These are phyloP conservation scores for Jimgerdemannia flammicorona DNA, from an alignment of 192 early-diverging fungal species.

Conservation along the genomic window DNA sequence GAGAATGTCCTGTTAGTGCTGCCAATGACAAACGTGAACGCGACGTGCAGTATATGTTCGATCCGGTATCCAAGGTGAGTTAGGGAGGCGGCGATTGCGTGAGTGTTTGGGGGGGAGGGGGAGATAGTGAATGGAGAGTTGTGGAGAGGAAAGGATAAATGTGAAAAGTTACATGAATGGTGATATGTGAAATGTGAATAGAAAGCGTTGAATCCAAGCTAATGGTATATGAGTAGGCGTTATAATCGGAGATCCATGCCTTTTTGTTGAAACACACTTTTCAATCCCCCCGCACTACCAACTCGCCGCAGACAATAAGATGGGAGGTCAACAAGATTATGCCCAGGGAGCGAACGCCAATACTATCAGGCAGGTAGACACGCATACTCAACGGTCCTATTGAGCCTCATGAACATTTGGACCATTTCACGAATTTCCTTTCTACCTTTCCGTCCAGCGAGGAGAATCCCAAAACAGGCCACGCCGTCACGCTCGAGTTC, in stretches of 20 bases:
- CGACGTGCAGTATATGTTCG: slow-evolving; percentile 64
- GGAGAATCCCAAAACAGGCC: slow-evolving; percentile 37
- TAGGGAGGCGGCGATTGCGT: neutral
- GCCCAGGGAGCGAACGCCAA: slow-evolving; percentile 49
- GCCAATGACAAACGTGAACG: slow-evolving; percentile 56
- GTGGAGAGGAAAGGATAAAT: neutral
- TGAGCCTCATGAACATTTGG: no score
- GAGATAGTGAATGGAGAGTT: neutral
- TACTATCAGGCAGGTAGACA: slow-evolving; percentile 51
- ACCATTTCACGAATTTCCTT: no score
- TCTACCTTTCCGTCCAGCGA: slow-evolving; percentile 25
- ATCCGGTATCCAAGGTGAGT: slow-evolving; percentile 57
- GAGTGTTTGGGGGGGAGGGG: neutral
- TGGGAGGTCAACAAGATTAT: slow-evolving; percentile 70
- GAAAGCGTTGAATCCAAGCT: no score
- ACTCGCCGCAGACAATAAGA: slow-evolving; percentile 35
- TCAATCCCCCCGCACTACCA: no score
- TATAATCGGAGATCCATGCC: no score
- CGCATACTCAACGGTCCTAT: slow-evolving; percentile 1
- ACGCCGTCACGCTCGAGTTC: slow-evolving; percentile 62
- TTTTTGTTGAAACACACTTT: no score
- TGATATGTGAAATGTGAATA: neutral
- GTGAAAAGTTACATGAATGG: neutral
- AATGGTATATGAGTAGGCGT: no score
- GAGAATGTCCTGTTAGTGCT: slow-evolving; percentile 61